These are phyloP conservation scores for Boletus subparvulus DNA, from an alignment of 768 basidiomycete species.

Conservation along the genomic window DNA sequence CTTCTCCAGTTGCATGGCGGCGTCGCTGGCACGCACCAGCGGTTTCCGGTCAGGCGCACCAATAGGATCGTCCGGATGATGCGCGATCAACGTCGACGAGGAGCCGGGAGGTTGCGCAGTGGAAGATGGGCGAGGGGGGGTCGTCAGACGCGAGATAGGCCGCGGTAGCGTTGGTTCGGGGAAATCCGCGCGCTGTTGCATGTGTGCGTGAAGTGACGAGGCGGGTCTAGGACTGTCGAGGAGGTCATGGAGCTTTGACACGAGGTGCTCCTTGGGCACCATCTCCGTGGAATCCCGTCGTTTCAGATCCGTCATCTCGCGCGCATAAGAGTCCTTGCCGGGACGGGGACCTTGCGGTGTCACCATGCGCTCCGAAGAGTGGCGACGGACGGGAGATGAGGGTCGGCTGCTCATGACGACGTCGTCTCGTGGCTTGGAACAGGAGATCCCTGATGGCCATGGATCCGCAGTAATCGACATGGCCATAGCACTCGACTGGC, in stretches of 20 bases:
- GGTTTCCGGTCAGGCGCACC: conserved; percentile 21
- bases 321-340: conserved; percentile 12
- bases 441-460: conserved; percentile 22
- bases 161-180: conserved; percentile 25
- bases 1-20: conserved; percentile 53
- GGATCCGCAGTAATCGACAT: conserved; percentile 29
- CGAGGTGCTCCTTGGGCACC: conserved; percentile 32
- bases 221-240: conserved; percentile 43
- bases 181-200: conserved; percentile 31
- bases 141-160: conserved; percentile 21
- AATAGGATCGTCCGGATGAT: conserved; percentile 13
- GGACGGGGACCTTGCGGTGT: conserved; percentile 18
- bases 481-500: conserved; percentile 26
- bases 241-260: conserved; percentile 46
- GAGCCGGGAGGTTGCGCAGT: conserved; percentile 17
- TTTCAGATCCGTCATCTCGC: conserved; percentile 27
- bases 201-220: conserved; percentile 41
- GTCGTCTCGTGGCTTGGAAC: conserved; percentile 30
- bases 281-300: conserved; percentile 20
- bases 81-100: conserved; percentile 17
- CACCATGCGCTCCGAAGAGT: conserved; percentile 24
- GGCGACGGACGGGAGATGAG: conserved; percentile 26
- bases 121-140: conserved; percentile 25
- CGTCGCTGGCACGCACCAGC: conserved; percentile 51
- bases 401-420: conserved; percentile 30